Conservation (phyloP, 192 early-diverging fungal genomes). For the Piromyces sp. region DNA sequence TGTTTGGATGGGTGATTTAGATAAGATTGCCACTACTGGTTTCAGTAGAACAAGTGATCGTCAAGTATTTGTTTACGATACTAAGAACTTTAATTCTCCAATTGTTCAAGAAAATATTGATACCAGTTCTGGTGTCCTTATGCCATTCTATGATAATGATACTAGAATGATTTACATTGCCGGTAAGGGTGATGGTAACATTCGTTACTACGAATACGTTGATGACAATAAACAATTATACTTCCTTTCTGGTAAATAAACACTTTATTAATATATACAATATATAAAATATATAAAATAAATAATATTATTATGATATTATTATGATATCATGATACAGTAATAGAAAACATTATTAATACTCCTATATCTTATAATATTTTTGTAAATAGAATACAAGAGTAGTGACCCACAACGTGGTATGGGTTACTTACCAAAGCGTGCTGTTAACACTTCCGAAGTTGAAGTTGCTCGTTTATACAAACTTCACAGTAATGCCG, state of each 20-base stretch:
- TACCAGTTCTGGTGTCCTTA: constrained; percentile 83
- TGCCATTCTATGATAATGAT: constrained; percentile 89
- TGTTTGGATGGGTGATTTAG: constrained; percentile 65
- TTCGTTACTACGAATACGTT: constrained; percentile 94
- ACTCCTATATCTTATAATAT: no score
- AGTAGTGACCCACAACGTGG: constrained; percentile 86
- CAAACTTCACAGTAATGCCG: constrained; percentile 72
- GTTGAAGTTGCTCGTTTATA: constrained; percentile 84
- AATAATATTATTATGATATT: no score
- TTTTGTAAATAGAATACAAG: constrained; percentile 49
- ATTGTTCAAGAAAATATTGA: constrained; percentile 64
- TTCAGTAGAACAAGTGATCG: constrained; percentile 86
- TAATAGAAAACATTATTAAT: no score
- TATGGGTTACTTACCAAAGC: constrained; percentile 82
- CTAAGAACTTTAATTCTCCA: constrained; percentile 40
- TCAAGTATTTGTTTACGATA: constrained; percentile 84
- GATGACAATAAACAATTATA: constrained; percentile 70
- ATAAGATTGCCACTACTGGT: constrained; percentile 77
- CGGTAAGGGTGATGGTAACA: constrained; percentile 78
- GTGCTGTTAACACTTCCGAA: constrained; percentile 65
- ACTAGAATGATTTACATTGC: constrained; percentile 62
- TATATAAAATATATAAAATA: not conserved
- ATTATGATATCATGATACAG: no score
- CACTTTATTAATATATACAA: not conserved
- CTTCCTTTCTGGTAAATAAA: constrained; percentile 33